Base-by-base conservation (phyloP, 495 filamentous ascomycete species). In the Podospora sp. region DNA sequence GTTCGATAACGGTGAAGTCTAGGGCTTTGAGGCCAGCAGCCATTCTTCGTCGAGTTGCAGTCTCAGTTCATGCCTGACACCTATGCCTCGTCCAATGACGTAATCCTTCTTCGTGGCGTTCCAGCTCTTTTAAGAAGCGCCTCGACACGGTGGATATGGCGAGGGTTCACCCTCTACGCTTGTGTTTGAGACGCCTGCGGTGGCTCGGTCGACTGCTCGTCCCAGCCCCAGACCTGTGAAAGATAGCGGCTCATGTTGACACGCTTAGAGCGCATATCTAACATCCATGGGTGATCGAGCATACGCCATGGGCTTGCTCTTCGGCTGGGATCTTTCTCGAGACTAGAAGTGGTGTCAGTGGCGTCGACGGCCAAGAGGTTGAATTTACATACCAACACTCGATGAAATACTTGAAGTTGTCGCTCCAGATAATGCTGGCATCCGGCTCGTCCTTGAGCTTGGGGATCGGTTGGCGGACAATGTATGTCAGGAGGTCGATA, bases 281-380 rank as follows among this genome's bases (percentile, higher is more conserved):
- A 80, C 86, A 99, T 94, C 95, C 95, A 99, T 8, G 95, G 95
- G 83, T 99, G 96, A 70, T 98, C 96, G 69, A 97, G 89, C 94
- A 99, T 98, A 68, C 94, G 91, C 95, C 96, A 98, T 40, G 95
- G 95, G 59, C 90, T 94, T 36, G 94, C 96, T 69, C 95, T 86
- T 73, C 94, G 88, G 65, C 81, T 81, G 26, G 89, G 89, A 74
- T 99, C 93, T 81, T 99, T 99, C 78, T 98, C 95, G 62, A 97
- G 87, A 80, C 94, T 97, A 46, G 40, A 46, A 2, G 40, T 46
- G 40, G 16, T 46, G 40, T 46, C 16, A 46, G 66, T 66, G 66
- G 59, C 20, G 3, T 22, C 1, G 9, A 33, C 63, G 0, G 29
- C 20, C 12, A 9, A 24, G 22, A 46, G n/a, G 50, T 46, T 64